These are phyloP conservation scores for Besnoitia besnoiti DNA, from an alignment of 169 alveolate species.

Conservation along the genomic window DNA sequence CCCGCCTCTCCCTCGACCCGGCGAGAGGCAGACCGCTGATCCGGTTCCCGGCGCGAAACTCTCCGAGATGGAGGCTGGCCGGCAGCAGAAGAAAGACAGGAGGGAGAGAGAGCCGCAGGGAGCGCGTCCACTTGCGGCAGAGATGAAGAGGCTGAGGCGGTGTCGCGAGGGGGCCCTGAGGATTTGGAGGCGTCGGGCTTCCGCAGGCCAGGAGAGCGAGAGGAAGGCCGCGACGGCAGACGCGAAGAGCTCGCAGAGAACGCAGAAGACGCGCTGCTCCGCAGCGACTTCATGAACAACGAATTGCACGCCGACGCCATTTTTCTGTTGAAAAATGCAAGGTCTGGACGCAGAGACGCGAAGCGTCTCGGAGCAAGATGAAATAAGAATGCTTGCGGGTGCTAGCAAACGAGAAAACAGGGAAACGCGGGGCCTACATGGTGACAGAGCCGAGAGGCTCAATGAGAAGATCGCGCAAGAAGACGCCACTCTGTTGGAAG, in stretches of 20 bases:
- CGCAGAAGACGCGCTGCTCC: neutral
- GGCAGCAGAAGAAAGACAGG: neutral
- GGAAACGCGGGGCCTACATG: too few relatives aligned
- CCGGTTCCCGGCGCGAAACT: too few relatives aligned
- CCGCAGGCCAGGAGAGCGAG: neutral
- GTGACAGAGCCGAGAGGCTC: too few relatives aligned
- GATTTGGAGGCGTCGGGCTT: neutral
- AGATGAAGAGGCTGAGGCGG: neutral
- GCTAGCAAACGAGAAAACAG: too few relatives aligned
- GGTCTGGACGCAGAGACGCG: too few relatives aligned
- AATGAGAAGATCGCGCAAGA: too few relatives aligned
- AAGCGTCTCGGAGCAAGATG: too few relatives aligned
- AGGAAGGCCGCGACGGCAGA: neutral
- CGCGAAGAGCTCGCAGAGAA: neutral
- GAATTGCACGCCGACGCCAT: neutral
- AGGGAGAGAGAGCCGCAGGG: too few relatives aligned
- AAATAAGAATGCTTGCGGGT: too few relatives aligned
- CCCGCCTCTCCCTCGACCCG: neutral
- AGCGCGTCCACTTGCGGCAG: neutral
- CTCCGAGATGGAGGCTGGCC: neutral
- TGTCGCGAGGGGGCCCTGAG: neutral
- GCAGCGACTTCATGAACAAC: neutral
- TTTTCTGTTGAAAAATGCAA: too few relatives aligned
- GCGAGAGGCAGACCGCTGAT: neutral
- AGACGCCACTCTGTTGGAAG: too few relatives aligned